Conservation (phyloP, 2,329 filamentous ascomycete genomes). For the Xylaria sp. region DNA sequence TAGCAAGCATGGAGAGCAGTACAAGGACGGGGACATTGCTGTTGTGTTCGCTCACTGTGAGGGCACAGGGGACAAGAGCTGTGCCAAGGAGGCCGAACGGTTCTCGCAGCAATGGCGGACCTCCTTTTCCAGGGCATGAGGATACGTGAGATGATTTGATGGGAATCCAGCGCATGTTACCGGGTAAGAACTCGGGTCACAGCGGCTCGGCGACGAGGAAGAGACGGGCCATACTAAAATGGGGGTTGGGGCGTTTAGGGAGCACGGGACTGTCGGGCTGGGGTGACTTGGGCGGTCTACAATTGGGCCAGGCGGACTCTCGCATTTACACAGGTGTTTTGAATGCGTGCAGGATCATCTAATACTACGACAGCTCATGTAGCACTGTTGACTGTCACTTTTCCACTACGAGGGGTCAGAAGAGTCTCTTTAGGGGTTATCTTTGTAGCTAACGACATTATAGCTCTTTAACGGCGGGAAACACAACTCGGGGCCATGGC, state of each 20-base stretch:
- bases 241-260: slow-evolving; percentile 24
- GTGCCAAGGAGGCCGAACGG: slow-evolving; percentile 68
- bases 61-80: slow-evolving; percentile 56
- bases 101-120: slow-evolving; percentile 53
- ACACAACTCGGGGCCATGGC: background rate
- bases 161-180: slow-evolving; percentile 12
- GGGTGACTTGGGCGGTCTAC: slow-evolving; percentile 19
- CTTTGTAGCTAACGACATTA: background rate
- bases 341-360: slow-evolving; percentile 19
- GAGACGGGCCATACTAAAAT: slow-evolving; percentile 8
- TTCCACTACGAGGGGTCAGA: background rate
- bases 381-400: slow-evolving; percentile 19
- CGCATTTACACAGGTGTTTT: slow-evolving; percentile 31
- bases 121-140: slow-evolving; percentile 39
- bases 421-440: background rate
- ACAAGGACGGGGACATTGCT: slow-evolving; percentile 82
- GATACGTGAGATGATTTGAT: slow-evolving; percentile 16
- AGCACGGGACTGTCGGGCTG: slow-evolving; percentile 22
- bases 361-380: slow-evolving; percentile 6
- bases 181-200: slow-evolving; percentile 13
- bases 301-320: slow-evolving; percentile 16
- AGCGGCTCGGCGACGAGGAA: slow-evolving; percentile 15
- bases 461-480: background rate
- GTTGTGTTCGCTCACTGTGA: slow-evolving; percentile 78
- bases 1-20: slow-evolving; percentile 61